phyloP scores from a whole-genome alignment of 129 eudicot genomes.

The Daucus carota region DH1_v3.0 NC_030381.2:2413001-2413500 shows the following conservation, averaged over 20 bases:
- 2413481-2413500: slow-evolving; percentile 60
- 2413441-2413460: slow-evolving; percentile 52
- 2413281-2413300: slow-evolving; percentile 42
- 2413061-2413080: not conserved
- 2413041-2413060: not conserved
- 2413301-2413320: slow-evolving; percentile 54
- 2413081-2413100: slow-evolving; percentile 2
- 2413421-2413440: slow-evolving; percentile 5
- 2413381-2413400: slow-evolving; percentile 24
- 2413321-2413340: slow-evolving; percentile 70
- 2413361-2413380: slow-evolving; percentile 11
- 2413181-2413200: not conserved
- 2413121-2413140: not conserved
- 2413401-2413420: slow-evolving; percentile 36
- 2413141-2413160: not conserved
- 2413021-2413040: too few relatives aligned
- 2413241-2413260: not conserved
- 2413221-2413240: not conserved
- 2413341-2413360: slow-evolving; percentile 52
- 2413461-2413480: slow-evolving; percentile 64
- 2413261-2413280: not conserved
- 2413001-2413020: too few relatives aligned
- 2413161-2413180: not conserved
- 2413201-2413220: not conserved
- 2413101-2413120: not conserved